These are phyloP conservation scores for Ceratobasidium sp. DNA, from an alignment of 1,284 basidiomycete genomes.

Conservation along the genomic window DNA sequence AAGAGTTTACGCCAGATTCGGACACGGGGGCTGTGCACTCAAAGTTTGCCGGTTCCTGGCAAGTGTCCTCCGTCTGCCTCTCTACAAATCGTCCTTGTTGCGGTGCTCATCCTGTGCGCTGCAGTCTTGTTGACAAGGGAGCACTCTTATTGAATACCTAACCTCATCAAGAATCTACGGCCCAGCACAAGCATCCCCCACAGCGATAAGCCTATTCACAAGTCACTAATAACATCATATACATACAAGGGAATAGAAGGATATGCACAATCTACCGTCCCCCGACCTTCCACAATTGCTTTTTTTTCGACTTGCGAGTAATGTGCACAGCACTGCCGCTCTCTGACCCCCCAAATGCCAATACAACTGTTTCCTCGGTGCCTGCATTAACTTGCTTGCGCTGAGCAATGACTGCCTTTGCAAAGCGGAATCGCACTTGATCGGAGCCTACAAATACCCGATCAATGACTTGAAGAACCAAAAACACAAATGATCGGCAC, in stretches of 20 bases:
- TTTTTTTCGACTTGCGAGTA: conserved; percentile 85
- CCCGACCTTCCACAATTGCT: conserved; percentile 84
- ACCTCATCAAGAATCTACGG: no score
- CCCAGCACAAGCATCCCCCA: no score
- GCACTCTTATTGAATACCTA: no score
- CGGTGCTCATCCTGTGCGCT: not conserved
- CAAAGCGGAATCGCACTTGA: conserved; percentile 89
- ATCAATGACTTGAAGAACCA: conserved; percentile 20
- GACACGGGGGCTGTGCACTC: not conserved
- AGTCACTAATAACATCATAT: conserved; percentile 26
- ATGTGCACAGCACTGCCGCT: conserved; percentile 84
- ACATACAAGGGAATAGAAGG: conserved; percentile 29
- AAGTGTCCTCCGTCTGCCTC: not conserved
- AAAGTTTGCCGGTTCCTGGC: conserved; percentile 13
- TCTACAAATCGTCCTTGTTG: conserved; percentile 14
- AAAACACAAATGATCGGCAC: conserved; percentile 29
- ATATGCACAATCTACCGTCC: conserved; percentile 57
- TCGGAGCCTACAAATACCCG: conserved; percentile 70
- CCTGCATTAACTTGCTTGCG: conserved; percentile 66
- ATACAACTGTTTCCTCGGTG: conserved; percentile 78
- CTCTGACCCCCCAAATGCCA: conserved; percentile 81
- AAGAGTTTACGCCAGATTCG: not conserved
- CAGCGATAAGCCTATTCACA: not conserved
- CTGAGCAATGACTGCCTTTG: conserved; percentile 86
- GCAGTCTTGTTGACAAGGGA: no score